Evolutionary conservation across 2,329 filamentous ascomycete genomes (phyloP).

Genomic region (Onygenales sp.): DNA sequence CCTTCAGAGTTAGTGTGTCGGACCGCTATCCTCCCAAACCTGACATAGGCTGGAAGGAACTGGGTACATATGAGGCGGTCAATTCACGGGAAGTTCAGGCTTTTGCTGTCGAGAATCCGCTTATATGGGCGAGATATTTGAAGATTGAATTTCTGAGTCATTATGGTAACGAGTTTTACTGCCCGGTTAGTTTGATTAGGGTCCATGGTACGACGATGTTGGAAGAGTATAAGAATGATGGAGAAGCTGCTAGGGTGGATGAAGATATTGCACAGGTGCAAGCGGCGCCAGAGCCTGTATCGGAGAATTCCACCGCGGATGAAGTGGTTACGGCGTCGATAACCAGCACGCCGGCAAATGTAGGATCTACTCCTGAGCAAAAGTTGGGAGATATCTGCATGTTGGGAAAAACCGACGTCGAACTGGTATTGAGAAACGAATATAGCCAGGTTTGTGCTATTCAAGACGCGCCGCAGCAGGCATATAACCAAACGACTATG

Average conservation of each 20-base stretch:
- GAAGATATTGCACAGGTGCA: conserved; percentile 32
- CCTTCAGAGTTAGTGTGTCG: conserved; percentile 83
- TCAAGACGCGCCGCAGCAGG: background rate
- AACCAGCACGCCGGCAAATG: conserved; percentile 12
- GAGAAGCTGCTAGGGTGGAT: conserved; percentile 52
- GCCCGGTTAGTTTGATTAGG: conserved; percentile 78
- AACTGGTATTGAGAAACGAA: background rate
- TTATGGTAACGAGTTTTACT: conserved; percentile 95
- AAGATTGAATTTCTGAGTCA: conserved; percentile 86
- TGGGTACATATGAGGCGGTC: conserved; percentile 81
- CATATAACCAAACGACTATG: background rate
- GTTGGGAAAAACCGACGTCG: background rate
- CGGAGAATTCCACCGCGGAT: conserved; percentile 17
- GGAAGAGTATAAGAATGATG: conserved; percentile 85
- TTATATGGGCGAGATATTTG: conserved; percentile 92
- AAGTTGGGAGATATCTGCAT: background rate
- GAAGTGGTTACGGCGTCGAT: conserved; percentile 18
- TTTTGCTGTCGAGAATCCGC: conserved; percentile 85
- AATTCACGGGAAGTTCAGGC: conserved; percentile 92
- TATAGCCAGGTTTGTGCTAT: background rate
- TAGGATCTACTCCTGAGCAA: conserved; percentile 1
- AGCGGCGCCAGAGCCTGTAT: conserved; percentile 9
- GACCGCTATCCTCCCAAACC: conserved; percentile 85
- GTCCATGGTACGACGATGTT: conserved; percentile 92
- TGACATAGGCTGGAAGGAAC: conserved; percentile 76